A percentile compares a stretch with the other conserved stretches of the same genome.
Conservation (phyloP, 805 yeast genomes). For the Clavispora asparagi region DNA sequence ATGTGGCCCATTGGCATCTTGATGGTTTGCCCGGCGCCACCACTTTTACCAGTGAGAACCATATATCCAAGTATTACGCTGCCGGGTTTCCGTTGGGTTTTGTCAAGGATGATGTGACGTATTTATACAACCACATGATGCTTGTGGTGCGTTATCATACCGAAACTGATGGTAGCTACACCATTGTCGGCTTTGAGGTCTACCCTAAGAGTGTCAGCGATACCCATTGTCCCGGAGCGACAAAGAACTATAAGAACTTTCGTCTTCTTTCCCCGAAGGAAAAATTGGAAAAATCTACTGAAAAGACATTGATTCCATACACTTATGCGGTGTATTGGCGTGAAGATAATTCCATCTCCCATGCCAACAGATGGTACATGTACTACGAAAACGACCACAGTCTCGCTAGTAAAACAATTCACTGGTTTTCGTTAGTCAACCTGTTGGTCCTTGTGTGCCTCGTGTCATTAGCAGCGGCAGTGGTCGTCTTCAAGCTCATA, state of each 20-base stretch:
- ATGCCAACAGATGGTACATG: conserved; percentile 69
- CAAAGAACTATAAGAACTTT: conserved; percentile 53
- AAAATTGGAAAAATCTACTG: conserved; percentile 16
- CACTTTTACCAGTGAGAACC: conserved; percentile 57
- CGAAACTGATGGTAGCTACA: conserved; percentile 36
- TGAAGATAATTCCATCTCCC: conserved; percentile 63
- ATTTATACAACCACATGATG: conserved; percentile 76
- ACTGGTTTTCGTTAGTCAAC: conserved; percentile 74
- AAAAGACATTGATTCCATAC: conserved; percentile 53
- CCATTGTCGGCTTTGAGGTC: conserved; percentile 86
- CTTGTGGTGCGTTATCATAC: conserved; percentile 67
- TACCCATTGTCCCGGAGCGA: conserved; percentile 69
- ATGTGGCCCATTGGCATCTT: conserved; percentile 77
- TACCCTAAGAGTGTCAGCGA: conserved; percentile 76
- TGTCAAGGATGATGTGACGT: conserved; percentile 49
- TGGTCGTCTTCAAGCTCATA: conserved; percentile 54
- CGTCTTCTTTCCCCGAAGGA: conserved; percentile 39
- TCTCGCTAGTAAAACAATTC: conserved; percentile 46
- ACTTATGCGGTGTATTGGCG: conserved; percentile 88
- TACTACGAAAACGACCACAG: conserved; percentile 54
- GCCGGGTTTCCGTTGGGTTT: conserved; percentile 86
- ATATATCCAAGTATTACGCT: conserved; percentile 65
- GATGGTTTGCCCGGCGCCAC: conserved; percentile 89
- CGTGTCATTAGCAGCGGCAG: conserved; percentile 59
- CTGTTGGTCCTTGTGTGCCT: conserved; percentile 61